A percentile compares a stretch with the other conserved stretches of the same genome.
Evolutionary conservation across 441 rosid genomes (phyloP).

Genomic region (Raphanus hybrid): DNA sequence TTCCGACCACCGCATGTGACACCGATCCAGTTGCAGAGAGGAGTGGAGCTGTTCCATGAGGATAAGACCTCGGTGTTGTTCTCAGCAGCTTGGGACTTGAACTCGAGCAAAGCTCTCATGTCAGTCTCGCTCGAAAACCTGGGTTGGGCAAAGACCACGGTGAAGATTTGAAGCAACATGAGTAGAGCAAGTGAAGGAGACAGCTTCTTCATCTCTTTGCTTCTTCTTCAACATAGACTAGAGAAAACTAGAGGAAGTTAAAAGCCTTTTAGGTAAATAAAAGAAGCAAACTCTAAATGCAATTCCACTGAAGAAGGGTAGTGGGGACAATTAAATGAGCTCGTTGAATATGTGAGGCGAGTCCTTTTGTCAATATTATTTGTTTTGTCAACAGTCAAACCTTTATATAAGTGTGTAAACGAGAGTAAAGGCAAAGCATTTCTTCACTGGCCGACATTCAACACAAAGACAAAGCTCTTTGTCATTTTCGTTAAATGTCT

Average conservation of each 20-base stretch:
- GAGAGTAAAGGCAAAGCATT: constrained; percentile 1
- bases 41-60: constrained; percentile 35
- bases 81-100: constrained; percentile 34
- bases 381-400: constrained; percentile 18
- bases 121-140: constrained; percentile 38
- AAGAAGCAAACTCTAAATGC: constrained; percentile 11
- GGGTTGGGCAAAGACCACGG: background rate
- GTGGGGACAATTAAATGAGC: background rate
- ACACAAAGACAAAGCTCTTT: background rate
- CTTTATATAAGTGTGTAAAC: background rate
- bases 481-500: background rate
- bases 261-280: background rate
- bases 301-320: background rate
- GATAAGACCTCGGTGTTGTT: constrained; percentile 25
- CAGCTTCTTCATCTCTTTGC: constrained; percentile 18
- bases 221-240: background rate
- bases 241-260: background rate
- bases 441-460: constrained; percentile 19
- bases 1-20: constrained; percentile 36
- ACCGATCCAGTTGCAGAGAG: constrained; percentile 35
- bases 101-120: constrained; percentile 30
- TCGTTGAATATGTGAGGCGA: background rate
- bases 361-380: background rate
- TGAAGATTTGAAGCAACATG: background rate
- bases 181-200: constrained; percentile 30